A percentile compares a stretch with the other conserved stretches of the same genome.
phyloP scores from a whole-genome alignment of 2,329 filamentous ascomycete genomes.

The Alternaria sp. region DNA sequence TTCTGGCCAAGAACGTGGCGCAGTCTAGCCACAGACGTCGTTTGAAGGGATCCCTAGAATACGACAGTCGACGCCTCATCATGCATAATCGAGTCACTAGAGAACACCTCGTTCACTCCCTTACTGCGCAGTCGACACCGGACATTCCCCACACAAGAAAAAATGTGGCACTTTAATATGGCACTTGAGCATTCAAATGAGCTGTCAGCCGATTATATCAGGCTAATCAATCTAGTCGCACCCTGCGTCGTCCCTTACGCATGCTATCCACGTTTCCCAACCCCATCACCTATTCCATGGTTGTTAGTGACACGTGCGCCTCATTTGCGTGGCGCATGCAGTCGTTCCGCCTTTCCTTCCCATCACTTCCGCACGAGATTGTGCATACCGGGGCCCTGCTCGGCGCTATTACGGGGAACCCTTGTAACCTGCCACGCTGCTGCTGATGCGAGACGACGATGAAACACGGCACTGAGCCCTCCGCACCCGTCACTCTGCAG shows the following conservation, averaged over 20 bases:
- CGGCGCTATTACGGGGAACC: conserved; percentile 13
- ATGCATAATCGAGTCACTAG: conserved; percentile 4
- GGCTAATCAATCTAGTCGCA: background rate
- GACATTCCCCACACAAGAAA: background rate
- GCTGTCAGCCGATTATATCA: no score
- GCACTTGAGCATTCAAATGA: no score
- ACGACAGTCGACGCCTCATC: conserved; percentile 3
- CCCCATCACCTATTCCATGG: no score
- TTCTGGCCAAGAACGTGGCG: background rate
- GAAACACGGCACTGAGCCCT: conserved; percentile 41
- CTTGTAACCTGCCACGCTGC: conserved; percentile 1
- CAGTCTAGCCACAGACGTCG: background rate
- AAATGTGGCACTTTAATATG: background rate
- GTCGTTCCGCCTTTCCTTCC: no score
- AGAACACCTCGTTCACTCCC: background rate
- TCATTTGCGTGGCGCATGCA: conserved; percentile 1
- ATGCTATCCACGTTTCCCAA: conserved; percentile 10
- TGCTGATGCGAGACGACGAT: conserved; percentile 39
- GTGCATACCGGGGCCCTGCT: background rate
- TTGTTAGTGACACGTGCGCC: conserved; percentile 2
- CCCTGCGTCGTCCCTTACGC: background rate
- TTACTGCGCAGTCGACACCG: background rate
- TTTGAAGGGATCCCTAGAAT: conserved; percentile 2
- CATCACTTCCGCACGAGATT: no score
- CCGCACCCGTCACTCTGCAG: conserved; percentile 28